Conservation (phyloP, 176 grass and related monocot species). For the Hordeum vulgare region DNA sequence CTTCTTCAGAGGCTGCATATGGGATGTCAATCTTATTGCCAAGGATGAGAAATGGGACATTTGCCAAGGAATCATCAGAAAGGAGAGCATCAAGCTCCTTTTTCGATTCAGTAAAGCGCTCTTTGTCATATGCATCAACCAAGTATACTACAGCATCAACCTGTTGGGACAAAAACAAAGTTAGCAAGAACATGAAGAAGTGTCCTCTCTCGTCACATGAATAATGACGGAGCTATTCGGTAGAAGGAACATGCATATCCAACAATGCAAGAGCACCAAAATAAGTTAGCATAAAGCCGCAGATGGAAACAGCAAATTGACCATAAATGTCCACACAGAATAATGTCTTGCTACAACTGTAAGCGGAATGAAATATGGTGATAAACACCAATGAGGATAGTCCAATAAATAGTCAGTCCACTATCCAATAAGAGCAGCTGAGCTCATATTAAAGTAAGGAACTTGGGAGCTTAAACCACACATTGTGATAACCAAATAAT, state of each 20-base stretch:
- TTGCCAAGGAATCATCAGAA: conserved; percentile 64
- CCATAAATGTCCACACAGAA: not conserved
- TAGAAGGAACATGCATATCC: not conserved
- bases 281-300: not conserved
- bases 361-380: not conserved
- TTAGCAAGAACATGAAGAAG: not conserved
- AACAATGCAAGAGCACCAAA: not conserved
- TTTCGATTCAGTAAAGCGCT: conserved; percentile 68
- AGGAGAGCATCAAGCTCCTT: conserved; percentile 67
- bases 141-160: conserved; percentile 80
- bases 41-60: conserved; percentile 67
- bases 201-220: not conserved
- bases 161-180: conserved; percentile 25
- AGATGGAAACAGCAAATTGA: not conserved
- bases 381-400: not conserved
- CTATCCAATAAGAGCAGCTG: not conserved
- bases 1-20: conserved; percentile 72
- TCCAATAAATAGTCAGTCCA: not conserved
- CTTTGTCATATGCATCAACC: conserved; percentile 73
- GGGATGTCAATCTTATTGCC: conserved; percentile 81
- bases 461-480: not conserved
- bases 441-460: not conserved
- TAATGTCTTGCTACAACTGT: not conserved
- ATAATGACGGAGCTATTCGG: not conserved
- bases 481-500: not conserved